These are phyloP conservation scores for Leccinellum rugosiceps DNA, from an alignment of 768 basidiomycete genomes.

Conservation along the genomic window DNA sequence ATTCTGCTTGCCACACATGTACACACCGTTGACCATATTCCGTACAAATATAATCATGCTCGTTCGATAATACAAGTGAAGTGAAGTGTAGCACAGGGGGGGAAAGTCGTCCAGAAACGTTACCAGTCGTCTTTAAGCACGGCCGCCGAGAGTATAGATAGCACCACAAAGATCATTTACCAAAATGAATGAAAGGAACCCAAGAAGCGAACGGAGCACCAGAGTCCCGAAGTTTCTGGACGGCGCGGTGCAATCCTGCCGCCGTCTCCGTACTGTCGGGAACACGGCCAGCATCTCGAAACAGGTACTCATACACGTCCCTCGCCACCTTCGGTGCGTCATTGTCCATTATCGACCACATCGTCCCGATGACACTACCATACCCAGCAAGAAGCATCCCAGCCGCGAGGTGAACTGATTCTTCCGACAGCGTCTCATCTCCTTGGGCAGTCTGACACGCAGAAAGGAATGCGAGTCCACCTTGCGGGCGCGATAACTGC, in stretches of 20 bases:
- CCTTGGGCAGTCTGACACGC: not conserved
- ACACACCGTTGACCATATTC: too few relatives aligned
- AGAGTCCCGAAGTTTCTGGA: not conserved
- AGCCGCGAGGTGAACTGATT: not conserved
- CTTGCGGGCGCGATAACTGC: not conserved
- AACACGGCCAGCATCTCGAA: not conserved
- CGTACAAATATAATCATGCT: too few relatives aligned
- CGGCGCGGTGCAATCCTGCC: not conserved
- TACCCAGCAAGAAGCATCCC: not conserved
- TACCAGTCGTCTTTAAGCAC: too few relatives aligned
- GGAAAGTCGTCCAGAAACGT: too few relatives aligned
- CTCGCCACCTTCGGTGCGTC: not conserved
- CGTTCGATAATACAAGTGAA: too few relatives aligned
- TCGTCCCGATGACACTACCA: not conserved
- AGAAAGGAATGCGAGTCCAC: not conserved
- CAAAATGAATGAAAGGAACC: not conserved
- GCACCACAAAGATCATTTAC: not conserved
- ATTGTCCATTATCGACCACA: not conserved
- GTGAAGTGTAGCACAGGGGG: too few relatives aligned
- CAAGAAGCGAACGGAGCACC: not conserved
- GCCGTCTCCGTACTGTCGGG: not conserved
- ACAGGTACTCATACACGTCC: not conserved
- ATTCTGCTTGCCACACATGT: too few relatives aligned
- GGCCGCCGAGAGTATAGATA: too few relatives aligned
- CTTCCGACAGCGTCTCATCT: not conserved